Conservation (phyloP, 208 protist genomes). For the Herpetomonas samuelpessoai region DNA sequence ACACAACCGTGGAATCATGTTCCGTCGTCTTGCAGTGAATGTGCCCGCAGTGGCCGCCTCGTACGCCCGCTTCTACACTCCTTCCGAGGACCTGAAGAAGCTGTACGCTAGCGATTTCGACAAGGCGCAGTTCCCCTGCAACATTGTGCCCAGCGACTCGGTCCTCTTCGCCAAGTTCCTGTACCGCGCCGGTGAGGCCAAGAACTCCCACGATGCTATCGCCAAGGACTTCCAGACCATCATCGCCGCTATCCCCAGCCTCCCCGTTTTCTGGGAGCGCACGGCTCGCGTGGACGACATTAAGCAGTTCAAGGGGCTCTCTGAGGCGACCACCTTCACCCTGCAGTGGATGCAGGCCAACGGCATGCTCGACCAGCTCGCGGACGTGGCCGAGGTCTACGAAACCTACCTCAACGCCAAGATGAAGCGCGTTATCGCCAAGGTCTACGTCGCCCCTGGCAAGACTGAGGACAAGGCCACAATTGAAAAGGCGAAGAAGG, state of each 20-base stretch:
- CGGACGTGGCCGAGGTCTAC: slow-evolving; percentile 81
- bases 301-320: slow-evolving; percentile 80
- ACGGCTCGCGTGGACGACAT: slow-evolving; percentile 60
- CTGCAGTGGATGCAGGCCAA: slow-evolving; percentile 92
- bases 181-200: slow-evolving; percentile 81
- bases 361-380: slow-evolving; percentile 82
- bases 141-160: slow-evolving; percentile 86
- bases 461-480: slow-evolving; percentile 44
- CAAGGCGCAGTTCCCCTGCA: slow-evolving; percentile 62
- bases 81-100: slow-evolving; percentile 80
- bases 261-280: slow-evolving; percentile 91
- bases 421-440: slow-evolving; percentile 74
- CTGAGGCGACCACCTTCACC: slow-evolving; percentile 77
- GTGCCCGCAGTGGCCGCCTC: slow-evolving; percentile 30
- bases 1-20: slow-evolving; percentile 38
- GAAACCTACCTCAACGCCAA: slow-evolving; percentile 88
- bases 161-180: slow-evolving; percentile 90
- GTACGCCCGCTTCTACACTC: slow-evolving; percentile 80
- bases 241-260: slow-evolving; percentile 46
- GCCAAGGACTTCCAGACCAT: slow-evolving; percentile 83
- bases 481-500: slow-evolving; percentile 57
- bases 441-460: slow-evolving; percentile 81
- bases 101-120: slow-evolving; percentile 90
- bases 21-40: slow-evolving; percentile 64
- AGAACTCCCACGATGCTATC: slow-evolving; percentile 60